Base-by-base conservation (phyloP, 1,284 basidiomycete species). In the Melampsora americana region DNA sequence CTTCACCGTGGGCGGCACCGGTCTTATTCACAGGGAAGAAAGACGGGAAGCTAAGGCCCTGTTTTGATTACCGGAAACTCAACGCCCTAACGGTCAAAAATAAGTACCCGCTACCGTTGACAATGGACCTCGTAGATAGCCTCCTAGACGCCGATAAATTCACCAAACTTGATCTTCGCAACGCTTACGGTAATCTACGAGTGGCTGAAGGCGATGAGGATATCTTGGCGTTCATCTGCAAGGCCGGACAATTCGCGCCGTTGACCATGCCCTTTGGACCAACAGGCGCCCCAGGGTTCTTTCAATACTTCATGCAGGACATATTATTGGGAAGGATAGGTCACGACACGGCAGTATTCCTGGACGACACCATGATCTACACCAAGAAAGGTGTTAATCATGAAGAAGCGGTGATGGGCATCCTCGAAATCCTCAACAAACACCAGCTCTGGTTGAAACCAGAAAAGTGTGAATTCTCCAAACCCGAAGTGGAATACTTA, bases 301-400 rank as follows among this genome's bases (percentile, higher is more conserved):
- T 78, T 67, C 84, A 35, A 3, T 35, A 35, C 35, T 35, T 35
- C 35, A 35, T 35, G 35, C 35, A 35, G 35, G 35, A 35, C 35
- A 35, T 35, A 35, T 35, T 35, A 35, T 9, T 35, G 9, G 35
- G 35, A 35, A 3, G 9, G 5, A 35, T 35, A 35, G n/a, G n/a
- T n/a, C n/a, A n/a, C n/a, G n/a, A n/a, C n/a, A n/a, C n/a, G n/a
- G n/a, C n/a, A n/a, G n/a, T n/a, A n/a, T n/a, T n/a, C n/a, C n/a
- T n/a, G n/a, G n/a, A n/a, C n/a, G n/a, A n/a, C n/a, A n/a, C n/a
- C 35, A 35, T 35, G 35, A 9, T 35, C 9, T 35, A 35, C 35
- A 35, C 5, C 35, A 35, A 35, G 35, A 35, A 35, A 35, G 35
- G 35, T 4, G 35, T 9, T 9, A 35, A 35, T 4, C 35, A 35